Evolutionary conservation across 2,329 filamentous ascomycete species (phyloP), one percentile per base, ranked within the genome.

Genomic region (Cytospora mali): DNA sequence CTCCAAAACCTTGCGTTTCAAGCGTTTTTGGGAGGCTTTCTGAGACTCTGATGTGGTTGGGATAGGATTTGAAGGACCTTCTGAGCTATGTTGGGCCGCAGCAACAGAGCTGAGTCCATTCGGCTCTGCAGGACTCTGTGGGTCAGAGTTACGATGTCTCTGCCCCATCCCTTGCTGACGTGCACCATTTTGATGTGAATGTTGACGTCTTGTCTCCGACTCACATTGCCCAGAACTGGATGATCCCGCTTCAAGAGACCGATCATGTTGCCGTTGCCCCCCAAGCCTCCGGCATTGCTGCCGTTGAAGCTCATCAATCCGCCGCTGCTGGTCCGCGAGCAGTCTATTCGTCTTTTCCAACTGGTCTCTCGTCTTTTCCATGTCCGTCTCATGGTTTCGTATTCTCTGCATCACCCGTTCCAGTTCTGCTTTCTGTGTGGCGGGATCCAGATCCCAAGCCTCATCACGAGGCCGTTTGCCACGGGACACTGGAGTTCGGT

Each of bases 281-380:
- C 4, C n/a, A 46, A 21, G 39, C 7, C 39, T 18, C 18, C 39
- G 39, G 18, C 39, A 9, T 11, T 46, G 39, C 39, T 46, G 7
- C n/a, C 10, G n/a, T 11, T 3, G 39, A 46, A 60, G 50, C 14
- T 60, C 28, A 33, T 54, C 58, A 35, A 60, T 60, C n/a, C 58
- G 35, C 7, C 35, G 23, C 35, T 54, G 31, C 25, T 60, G 58
- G 35, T 60, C 35, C 21, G 35, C 50, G 23, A 60, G 23, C 14
- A 60, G 21, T 11, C 42, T 50, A 27, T 35, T 54, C 1, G 50
- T 35, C 2, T 35, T 42, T 14, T 60, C 50, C 21, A 60, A 13
- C 28, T 25, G 27, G 9, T 11, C 21, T n/a, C 50, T 48, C 11
- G 52, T 50, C 35, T 35, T 27, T 14, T 60, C 58, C 58, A 60